Evolutionary conservation across 345 rosid species (phyloP).

Genomic region (Viola odorata): DNA sequence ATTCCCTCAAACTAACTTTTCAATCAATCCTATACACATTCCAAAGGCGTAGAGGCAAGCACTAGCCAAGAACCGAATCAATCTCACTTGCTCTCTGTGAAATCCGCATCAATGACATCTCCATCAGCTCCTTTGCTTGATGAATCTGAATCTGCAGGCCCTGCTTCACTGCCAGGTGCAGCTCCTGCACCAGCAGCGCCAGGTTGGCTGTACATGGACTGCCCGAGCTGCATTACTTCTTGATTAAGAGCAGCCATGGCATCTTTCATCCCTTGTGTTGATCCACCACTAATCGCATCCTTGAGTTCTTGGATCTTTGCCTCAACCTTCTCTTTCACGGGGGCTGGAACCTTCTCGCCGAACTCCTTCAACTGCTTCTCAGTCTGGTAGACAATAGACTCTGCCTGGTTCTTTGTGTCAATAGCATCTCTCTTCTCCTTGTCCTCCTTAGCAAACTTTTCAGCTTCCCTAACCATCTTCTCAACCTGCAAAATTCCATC

Average conservation of each 20-base stretch:
- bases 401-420: slow-evolving; percentile 98
- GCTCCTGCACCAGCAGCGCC: slow-evolving; percentile 59
- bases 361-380: slow-evolving; percentile 94
- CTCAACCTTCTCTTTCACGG: slow-evolving; percentile 89
- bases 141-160: slow-evolving; percentile 46
- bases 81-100: slow-evolving; percentile 79
- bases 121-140: slow-evolving; percentile 58
- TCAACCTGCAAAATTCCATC: slow-evolving; percentile 46
- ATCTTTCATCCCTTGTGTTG: slow-evolving; percentile 75
- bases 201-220: slow-evolving; percentile 81
- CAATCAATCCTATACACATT: slow-evolving; percentile 5
- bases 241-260: slow-evolving; percentile 84
- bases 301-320: slow-evolving; percentile 73
- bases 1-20: slow-evolving; percentile 14
- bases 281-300: slow-evolving; percentile 65
- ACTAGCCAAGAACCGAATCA: background rate
- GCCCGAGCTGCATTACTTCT: slow-evolving; percentile 95
- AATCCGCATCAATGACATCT: slow-evolving; percentile 88
- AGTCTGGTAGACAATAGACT: slow-evolving; percentile 82
- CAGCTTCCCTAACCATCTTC: slow-evolving; percentile 86
- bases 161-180: slow-evolving; percentile 51
- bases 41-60: background rate
- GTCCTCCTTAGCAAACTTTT: slow-evolving; percentile 80
- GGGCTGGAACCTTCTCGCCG: slow-evolving; percentile 82
- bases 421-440: slow-evolving; percentile 93